phyloP scores from a whole-genome alignment of 495 filamentous ascomycete genomes.

The Penicillium lagena region DNA sequence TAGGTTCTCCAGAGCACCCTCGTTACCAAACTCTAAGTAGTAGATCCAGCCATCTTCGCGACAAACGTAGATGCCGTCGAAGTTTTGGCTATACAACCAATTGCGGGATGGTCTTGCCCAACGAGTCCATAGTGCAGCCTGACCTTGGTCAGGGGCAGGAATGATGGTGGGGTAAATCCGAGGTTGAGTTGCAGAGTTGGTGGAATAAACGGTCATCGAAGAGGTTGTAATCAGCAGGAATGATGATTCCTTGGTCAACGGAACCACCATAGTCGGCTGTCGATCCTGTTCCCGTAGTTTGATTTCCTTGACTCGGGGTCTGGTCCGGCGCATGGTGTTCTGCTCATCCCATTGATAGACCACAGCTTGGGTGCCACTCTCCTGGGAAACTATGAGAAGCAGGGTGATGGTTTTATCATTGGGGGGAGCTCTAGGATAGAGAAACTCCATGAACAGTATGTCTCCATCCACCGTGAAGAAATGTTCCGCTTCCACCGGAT shows the following conservation, averaged over 20 bases:
- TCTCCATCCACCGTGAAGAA: constrained; percentile 59
- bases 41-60: constrained; percentile 74
- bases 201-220: constrained; percentile 54
- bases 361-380: constrained; percentile 53
- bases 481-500: constrained; percentile 40
- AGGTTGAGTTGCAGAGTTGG: constrained; percentile 32
- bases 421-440: constrained; percentile 53
- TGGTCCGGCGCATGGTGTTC: constrained; percentile 25
- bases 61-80: constrained; percentile 71
- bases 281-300: constrained; percentile 53
- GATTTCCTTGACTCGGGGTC: constrained; percentile 34
- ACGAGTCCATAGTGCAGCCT: constrained; percentile 40
- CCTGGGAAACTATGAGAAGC: constrained; percentile 60
- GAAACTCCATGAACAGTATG: constrained; percentile 82
- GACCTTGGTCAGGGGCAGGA: constrained; percentile 19
- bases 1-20: constrained; percentile 29
- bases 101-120: constrained; percentile 71
- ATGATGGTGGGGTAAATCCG: constrained; percentile 24
- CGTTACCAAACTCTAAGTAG: constrained; percentile 55
- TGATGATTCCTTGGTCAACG: constrained; percentile 55
- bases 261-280: constrained; percentile 61
- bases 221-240: constrained; percentile 58
- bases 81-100: constrained; percentile 46
- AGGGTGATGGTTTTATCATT: constrained; percentile 66
- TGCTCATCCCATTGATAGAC: constrained; percentile 70